phyloP scores from a whole-genome alignment of 192 early-diverging fungal species.

The Coemansia sp. region DNA sequence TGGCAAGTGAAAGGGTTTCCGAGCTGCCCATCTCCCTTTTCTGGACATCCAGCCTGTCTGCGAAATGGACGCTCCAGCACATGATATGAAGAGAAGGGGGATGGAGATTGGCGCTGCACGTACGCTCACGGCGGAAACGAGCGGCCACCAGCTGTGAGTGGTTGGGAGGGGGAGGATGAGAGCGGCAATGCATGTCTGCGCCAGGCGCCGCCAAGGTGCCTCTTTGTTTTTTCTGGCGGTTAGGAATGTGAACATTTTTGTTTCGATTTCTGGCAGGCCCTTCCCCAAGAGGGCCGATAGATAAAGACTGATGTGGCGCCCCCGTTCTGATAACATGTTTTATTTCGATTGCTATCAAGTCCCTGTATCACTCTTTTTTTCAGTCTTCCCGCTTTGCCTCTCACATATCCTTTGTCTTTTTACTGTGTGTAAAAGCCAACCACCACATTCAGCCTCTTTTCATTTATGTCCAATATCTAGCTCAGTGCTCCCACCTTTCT shows the following conservation, averaged over 20 bases:
- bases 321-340: not conserved
- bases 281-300: not conserved
- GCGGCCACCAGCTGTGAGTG: not conserved
- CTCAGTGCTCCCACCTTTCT: not conserved
- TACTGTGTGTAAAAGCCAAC: conserved; percentile 6
- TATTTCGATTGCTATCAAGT: not conserved
- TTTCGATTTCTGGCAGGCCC: not conserved
- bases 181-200: conserved; percentile 2
- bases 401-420: not conserved
- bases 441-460: not conserved
- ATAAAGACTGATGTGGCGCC: conserved; percentile 9
- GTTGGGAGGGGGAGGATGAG: not conserved
- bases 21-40: not conserved
- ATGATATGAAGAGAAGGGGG: not conserved
- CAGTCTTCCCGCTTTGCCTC: not conserved
- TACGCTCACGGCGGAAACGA: not conserved
- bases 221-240: not conserved
- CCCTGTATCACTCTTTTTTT: not conserved
- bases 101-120: conserved; percentile 6
- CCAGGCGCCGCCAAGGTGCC: not conserved
- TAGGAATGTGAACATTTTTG: not conserved
- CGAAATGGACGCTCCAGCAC: not conserved
- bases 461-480: not conserved
- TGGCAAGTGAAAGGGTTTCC: not conserved
- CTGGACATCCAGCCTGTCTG: not conserved